Evolutionary conservation across 2,329 filamentous ascomycete genomes (phyloP).

Genomic region (Paecilomyces dactylethromorphus): DNA sequence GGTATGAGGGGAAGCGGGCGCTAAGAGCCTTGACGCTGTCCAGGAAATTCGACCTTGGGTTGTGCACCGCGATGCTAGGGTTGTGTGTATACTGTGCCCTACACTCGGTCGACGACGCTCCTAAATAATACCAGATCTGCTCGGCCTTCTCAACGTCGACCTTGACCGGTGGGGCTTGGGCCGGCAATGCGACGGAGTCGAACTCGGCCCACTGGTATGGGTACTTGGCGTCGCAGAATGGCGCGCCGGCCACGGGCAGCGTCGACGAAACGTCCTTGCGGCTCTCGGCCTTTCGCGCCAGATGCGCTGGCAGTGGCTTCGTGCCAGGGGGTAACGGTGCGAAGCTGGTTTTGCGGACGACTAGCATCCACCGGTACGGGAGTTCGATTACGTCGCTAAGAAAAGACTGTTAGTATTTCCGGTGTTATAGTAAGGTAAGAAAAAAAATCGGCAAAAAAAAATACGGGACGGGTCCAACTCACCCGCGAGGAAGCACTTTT

Average conservation of each 20-base stretch:
- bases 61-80: constrained; percentile 44
- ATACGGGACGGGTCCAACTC: constrained; percentile 33
- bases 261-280: constrained; percentile 53
- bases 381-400: constrained; percentile 51
- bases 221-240: constrained; percentile 53
- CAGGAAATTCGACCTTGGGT: constrained; percentile 45
- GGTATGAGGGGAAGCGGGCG: constrained; percentile 20
- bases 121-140: constrained; percentile 84
- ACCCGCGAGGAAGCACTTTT: constrained; percentile 79
- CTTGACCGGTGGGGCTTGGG: constrained; percentile 57
- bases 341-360: constrained; percentile 45
- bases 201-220: constrained; percentile 74
- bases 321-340: constrained; percentile 39
- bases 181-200: constrained; percentile 52
- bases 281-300: constrained; percentile 46
- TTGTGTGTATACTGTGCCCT: constrained; percentile 88
- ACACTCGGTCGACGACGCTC: constrained; percentile 78
- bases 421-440: constrained; percentile 1
- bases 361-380: constrained; percentile 49
- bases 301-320: constrained; percentile 41
- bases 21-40: constrained; percentile 38
- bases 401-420: constrained; percentile 5
- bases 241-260: constrained; percentile 58
- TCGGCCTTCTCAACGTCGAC: constrained; percentile 66
- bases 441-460: constrained; percentile 6